Conservation (phyloP, 306 rosid genomes). For the Cicer pinnatifidum region DNA sequence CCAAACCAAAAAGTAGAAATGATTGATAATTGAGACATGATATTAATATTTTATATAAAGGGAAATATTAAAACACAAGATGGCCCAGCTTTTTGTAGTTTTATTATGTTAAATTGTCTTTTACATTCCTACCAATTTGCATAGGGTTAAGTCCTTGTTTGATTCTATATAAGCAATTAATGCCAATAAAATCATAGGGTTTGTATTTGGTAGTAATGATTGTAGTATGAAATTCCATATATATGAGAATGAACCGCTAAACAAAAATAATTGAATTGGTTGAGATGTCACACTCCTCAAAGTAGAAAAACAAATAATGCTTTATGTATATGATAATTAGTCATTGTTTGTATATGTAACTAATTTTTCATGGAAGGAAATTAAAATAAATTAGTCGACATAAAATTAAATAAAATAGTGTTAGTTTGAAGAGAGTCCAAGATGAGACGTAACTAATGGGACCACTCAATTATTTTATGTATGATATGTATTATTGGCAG, state of each 20-base stretch:
- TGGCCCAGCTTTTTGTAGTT: slow-evolving; percentile 38
- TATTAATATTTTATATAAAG: not conserved
- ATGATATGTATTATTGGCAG: slow-evolving; percentile 40
- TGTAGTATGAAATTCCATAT: not conserved
- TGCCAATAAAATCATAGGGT: not conserved
- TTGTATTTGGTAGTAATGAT: slow-evolving; percentile 1
- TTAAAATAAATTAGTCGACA: not conserved
- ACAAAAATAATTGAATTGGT: slow-evolving; percentile 40
- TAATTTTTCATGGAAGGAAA: slow-evolving; percentile 33
- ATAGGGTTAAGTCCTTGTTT: slow-evolving; percentile 12
- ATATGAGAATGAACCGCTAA: not conserved
- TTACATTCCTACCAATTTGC: slow-evolving; percentile 48
- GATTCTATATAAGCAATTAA: not conserved
- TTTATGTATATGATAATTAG: slow-evolving; percentile 11
- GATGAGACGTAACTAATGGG: slow-evolving; percentile 25
- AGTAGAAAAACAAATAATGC: slow-evolving; percentile 36
- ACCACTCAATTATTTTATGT: slow-evolving; percentile 44
- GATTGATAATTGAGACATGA: slow-evolving; percentile 30
- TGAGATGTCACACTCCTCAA: slow-evolving; percentile 43
- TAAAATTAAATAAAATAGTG: not conserved
- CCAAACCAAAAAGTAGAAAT: slow-evolving; percentile 38
- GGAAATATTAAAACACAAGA: slow-evolving; percentile 7
- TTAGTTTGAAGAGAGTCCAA: slow-evolving; percentile 42
- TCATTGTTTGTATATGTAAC: slow-evolving; percentile 26
- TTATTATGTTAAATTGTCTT: slow-evolving; percentile 42